Evolutionary conservation across 192 early-diverging fungal genomes (phyloP).

Genomic region (Podila horticola): DNA sequence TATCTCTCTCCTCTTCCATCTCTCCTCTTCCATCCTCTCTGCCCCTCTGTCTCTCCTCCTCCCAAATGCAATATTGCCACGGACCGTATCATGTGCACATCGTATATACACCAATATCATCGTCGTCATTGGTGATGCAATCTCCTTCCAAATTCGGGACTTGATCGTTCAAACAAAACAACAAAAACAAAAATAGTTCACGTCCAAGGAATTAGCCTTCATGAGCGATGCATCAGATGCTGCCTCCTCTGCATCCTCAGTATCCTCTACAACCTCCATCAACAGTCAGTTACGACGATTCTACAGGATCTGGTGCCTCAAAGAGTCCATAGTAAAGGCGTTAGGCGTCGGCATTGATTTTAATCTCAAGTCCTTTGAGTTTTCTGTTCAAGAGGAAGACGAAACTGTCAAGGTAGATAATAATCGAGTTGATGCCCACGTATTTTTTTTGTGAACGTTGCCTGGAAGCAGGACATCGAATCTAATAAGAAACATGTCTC

Average conservation of each 20-base stretch:
- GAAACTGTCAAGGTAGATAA: slow-evolving; percentile 17
- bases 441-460: background rate
- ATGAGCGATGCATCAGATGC: slow-evolving; percentile 13
- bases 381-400: slow-evolving; percentile 36
- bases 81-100: background rate
- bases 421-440: background rate
- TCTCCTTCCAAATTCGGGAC: background rate
- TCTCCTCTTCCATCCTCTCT: background rate
- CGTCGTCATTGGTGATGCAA: background rate
- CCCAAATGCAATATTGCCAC: background rate
- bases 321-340: slow-evolving; percentile 68
- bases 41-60: background rate
- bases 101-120: background rate
- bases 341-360: slow-evolving; percentile 63
- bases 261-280: background rate
- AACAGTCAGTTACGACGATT: slow-evolving; percentile 53
- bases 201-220: slow-evolving; percentile 25
- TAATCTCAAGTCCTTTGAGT: slow-evolving; percentile 59
- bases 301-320: slow-evolving; percentile 64
- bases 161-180: background rate
- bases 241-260: slow-evolving; percentile 1
- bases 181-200: slow-evolving; percentile 11
- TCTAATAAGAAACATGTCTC: background rate
- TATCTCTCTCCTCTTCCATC: background rate
- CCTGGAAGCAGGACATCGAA: too few species aligned